phyloP scores from a whole-genome alignment of 352 stramenopile species.

The Phytopythium aichiense region DNA sequence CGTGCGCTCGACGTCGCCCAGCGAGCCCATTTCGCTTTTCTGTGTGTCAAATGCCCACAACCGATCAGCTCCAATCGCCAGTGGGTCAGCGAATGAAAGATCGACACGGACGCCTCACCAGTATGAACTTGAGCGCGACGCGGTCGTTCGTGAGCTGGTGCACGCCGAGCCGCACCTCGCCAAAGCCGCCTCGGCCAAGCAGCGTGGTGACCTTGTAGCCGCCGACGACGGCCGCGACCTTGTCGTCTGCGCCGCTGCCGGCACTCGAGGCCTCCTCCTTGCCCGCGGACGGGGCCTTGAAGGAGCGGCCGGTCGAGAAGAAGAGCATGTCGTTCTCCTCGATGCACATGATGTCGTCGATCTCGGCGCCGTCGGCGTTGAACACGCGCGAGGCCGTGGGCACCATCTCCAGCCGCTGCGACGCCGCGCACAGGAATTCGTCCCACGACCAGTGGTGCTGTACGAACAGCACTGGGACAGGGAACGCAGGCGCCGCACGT shows the following conservation, averaged over 20 bases:
- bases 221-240: constrained; percentile 66
- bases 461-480: constrained; percentile 54
- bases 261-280: constrained; percentile 34
- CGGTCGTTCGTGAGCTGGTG: constrained; percentile 85
- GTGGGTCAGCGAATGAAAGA: no score
- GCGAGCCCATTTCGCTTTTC: constrained; percentile 87
- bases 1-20: constrained; percentile 82
- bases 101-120: constrained; percentile 24
- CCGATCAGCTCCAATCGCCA: not conserved
- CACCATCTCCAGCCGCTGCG: constrained; percentile 78
- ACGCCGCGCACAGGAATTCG: constrained; percentile 80
- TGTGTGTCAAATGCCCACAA: constrained; percentile 15
- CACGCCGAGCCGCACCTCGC: constrained; percentile 66
- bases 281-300: constrained; percentile 59
- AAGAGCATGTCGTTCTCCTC: constrained; percentile 90
- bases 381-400: constrained; percentile 80
- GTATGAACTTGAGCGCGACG: constrained; percentile 86
- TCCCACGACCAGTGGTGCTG: constrained; percentile 85
- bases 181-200: constrained; percentile 77
- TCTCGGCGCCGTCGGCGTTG: constrained; percentile 81
- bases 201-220: constrained; percentile 80
- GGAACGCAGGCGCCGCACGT: no score
- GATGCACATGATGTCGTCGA: constrained; percentile 90
- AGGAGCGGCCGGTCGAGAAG: constrained; percentile 76
- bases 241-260: constrained; percentile 29